Base-by-base conservation (phyloP, 768 basidiomycete genomes). In the Mycena amicta region DNA sequence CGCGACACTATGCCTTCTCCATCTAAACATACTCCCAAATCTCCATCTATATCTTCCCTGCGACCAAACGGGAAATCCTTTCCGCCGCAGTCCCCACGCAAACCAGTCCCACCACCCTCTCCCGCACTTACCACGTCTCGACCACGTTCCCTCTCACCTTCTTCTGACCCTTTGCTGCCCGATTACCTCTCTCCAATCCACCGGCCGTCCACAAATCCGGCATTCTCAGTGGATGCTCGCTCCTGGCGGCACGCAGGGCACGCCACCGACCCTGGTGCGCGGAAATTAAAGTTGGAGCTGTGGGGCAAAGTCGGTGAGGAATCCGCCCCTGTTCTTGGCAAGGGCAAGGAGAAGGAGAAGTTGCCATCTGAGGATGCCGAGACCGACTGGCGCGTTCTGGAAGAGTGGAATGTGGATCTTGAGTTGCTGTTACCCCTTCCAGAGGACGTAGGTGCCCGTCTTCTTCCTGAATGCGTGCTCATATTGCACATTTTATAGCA, bases 181-280 rank as follows among this genome's bases (percentile, higher is more conserved):
- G 83, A 90, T 67, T 95, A 87, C 70, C 80, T 93, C 49, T 96
- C 94, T 2, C 80, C 84, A 0, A 79, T 92, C 50, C 93, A 94
- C 69, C 80, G 77, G 23, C 89, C 93, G 3, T 95, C 94, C 1
- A 94, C 89, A 1, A 91, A 93, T 69, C 95, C 95, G 1, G 71
- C 77, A 23, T 96, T 93, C 65, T 54, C 77, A 1, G 73, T 90
- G 18, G 86, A 94, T 65, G 69, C 78, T 5, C 74, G 67, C 15
- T 75, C 80, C 4, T 70, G 75, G 29, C 72, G 70, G 26, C 85
- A 87, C 50, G 87, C 88, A 66, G 77, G 82, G 0, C 71, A 75
- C 18, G 82, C 80, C 73, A 77, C 80, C 1, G 77, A 90, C 65
- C 69, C 81, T n/a, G 81, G 80, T 61, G 77, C 79, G 2, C 73